These are phyloP conservation scores for Penstemon davidsonii DNA, from an alignment of 257 asterid species.

Conservation along the genomic window DNA sequence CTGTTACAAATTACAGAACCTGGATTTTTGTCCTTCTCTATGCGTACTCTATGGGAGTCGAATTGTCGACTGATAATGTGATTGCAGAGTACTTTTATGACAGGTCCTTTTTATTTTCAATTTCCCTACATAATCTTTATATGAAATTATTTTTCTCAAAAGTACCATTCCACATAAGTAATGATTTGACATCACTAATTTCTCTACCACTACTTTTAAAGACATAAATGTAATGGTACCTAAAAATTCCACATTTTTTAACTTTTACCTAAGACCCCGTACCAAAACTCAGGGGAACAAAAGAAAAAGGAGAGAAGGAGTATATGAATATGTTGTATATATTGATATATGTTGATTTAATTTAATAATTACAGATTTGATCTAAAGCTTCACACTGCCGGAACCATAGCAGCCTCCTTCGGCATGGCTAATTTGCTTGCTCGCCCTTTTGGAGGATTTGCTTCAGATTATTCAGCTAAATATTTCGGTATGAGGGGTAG, in stretches of 20 bases:
- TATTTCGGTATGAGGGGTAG: slow-evolving; percentile 1
- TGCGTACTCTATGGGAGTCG: neutral
- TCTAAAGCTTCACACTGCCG: slow-evolving; percentile 7
- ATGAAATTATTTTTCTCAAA: too few relatives aligned
- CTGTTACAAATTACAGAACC: neutral
- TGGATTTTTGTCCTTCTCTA: neutral
- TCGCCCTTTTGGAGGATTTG: slow-evolving; percentile 1
- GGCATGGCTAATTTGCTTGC: neutral
- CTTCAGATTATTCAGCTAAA: neutral
- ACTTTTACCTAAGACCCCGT: too few relatives aligned
- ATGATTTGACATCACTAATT: too few relatives aligned
- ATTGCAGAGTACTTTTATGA: slow-evolving; percentile 1
- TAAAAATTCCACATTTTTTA: too few relatives aligned
- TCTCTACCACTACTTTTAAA: too few relatives aligned
- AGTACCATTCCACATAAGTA: too few relatives aligned
- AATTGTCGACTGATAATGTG: neutral
- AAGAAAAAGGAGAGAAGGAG: too few relatives aligned
- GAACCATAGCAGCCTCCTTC: neutral
- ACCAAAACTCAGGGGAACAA: too few relatives aligned
- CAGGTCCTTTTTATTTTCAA: neutral
- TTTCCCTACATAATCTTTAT: neutral
- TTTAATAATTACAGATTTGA: neutral
- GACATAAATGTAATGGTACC: too few relatives aligned
- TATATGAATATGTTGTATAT: too few relatives aligned
- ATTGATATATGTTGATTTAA: too few relatives aligned